Evolutionary conservation across 164 flowering plant genomes (phyloP), one percentile per base, ranked within the genome.

Genomic region (Litsea cubeba): DNA sequence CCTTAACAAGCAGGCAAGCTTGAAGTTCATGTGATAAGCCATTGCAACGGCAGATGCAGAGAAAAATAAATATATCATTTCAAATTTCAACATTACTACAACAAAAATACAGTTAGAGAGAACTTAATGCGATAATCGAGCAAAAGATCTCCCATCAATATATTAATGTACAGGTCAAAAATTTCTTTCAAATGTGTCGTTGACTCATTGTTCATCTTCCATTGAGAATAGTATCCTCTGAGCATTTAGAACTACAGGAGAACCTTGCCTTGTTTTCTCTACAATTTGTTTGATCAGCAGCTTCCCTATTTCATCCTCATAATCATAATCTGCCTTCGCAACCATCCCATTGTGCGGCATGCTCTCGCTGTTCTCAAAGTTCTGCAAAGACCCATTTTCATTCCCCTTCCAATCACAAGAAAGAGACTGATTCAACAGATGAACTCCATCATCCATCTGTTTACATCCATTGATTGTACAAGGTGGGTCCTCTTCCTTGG

Each of bases 251-350:
- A 85, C 81, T 6, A 78, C 85, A 20, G 91, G 89, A 62, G 91
- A 87, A 54, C 90, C 90, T 82, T 84, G 83, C 80, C 75, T 86
- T 35, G 86, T 83, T 78, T 82, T 86, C 82, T 91, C 96, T 76
- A 91, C 84, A 76, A 91, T 83, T 76, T 86, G 86, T 75, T 85
- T 72, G 73, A 89, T 89, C 84, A 89, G 72, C 63, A 83, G 79
- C 83, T 73, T 82, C 72, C 80, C 86, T 70, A 84, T 76, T 73
- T 87, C 89, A 71, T 83, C 87, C 28, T 81, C 83, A 2, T 76
- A 76, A 46, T 79, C 84, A n/a, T 74, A 78, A 26, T 83, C 84
- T 35, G 71, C 78, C 17, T 80, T 78, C 20, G 81, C 82, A 58
- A 69, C 76, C 49, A 57, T 72, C 30, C 57, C 68, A 22, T 8